Base-by-base conservation (phyloP, 495 filamentous ascomycete genomes). In the Podospora tetraspora region DNA sequence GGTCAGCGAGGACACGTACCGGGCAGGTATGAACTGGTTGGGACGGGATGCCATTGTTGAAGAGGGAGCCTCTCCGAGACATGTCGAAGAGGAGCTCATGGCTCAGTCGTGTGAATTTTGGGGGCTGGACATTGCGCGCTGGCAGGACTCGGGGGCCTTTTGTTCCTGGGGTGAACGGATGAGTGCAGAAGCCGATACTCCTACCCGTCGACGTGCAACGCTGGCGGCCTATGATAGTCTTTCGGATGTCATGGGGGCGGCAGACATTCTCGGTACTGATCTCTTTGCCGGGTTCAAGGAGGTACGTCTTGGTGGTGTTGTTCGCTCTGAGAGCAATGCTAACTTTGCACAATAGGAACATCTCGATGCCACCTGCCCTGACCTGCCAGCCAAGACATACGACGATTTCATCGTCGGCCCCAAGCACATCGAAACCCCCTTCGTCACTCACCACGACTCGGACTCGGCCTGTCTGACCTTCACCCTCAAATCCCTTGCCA, bases 1-100 rank as follows among this genome's bases (percentile, higher is more conserved):
- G 30, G 83, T 94, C 37, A 98, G 96, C 76, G 79, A 92, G 65
- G 86, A 87, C 61, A 94, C 94, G 1, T 97, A 96, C 74, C 78
- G 84, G 23, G 74, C 77, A 0, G 91, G 87, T 43, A 94, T 97
- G 91, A 93, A 92, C 32, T 91, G 86, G 85, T 79, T 92, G 27
- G 85, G 82, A 62, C 84, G 87, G 24, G 88, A 92, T 67, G 78
- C 75, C 27, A 69, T 77, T 19, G 70, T 62, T 32, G 62, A 62
- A 16, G 63, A 25, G 60, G 72, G 60, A 67, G 66, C 59, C 19
- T 62, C 71, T 43, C 66, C 71, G 7, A 43, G 70, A 13, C 65
- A 71, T 30, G 62, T 76, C 7, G 84, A 89, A 62, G 82, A 86
- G 30, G 86, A 88, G 68, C 70, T 88, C 16, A 74, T 87, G 52